Conservation (phyloP, 140 eudicot genomes). For the Cichorium intybus region DNA sequence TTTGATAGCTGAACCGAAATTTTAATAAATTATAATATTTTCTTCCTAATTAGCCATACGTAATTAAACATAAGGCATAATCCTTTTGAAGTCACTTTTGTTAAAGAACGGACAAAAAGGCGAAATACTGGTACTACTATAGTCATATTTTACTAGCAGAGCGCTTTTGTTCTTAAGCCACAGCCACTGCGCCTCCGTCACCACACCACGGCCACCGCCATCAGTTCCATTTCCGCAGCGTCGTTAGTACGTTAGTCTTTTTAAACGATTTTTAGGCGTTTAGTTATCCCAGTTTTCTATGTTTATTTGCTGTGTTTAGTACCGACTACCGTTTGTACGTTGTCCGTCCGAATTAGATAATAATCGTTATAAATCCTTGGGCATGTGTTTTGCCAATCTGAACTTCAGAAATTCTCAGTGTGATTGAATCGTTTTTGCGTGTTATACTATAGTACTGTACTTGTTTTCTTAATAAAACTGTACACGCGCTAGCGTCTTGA, state of each 20-base stretch:
- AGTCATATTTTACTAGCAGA: neutral
- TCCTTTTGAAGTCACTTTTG: neutral
- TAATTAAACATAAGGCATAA: too few species aligned
- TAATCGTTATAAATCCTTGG: neutral
- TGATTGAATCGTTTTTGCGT: neutral
- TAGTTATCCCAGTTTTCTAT: neutral
- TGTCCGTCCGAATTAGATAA: neutral
- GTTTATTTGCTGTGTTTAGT: neutral
- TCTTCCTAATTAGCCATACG: too few species aligned
- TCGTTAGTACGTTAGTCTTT: constrained; percentile 2
- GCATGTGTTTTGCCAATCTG: neutral
- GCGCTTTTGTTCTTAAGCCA: neutral
- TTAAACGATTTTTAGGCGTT: neutral
- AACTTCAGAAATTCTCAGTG: neutral
- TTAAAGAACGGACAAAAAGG: neutral
- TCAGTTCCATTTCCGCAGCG: neutral
- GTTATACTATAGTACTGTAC: neutral
- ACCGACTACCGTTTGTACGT: neutral
- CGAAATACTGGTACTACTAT: neutral
- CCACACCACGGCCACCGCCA: constrained; percentile 2
- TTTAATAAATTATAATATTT: too few species aligned
- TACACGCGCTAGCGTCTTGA: neutral
- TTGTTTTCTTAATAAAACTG: neutral
- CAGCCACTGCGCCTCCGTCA: neutral
- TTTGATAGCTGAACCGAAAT: too few species aligned